These are phyloP conservation scores for Aspergillus indologenus DNA, from an alignment of 495 filamentous ascomycete species.

Conservation along the genomic window DNA sequence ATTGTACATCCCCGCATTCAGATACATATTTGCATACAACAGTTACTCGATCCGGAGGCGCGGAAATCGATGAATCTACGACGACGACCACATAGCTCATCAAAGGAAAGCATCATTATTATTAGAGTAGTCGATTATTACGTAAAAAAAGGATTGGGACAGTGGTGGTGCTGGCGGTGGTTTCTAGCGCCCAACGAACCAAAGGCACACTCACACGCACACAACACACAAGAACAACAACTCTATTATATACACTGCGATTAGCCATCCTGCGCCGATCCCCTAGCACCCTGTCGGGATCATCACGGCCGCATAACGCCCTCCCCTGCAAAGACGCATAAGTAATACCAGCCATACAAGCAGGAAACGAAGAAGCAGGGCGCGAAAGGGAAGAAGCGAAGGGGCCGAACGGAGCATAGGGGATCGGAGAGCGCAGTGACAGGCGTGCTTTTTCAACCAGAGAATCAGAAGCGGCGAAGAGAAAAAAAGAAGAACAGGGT, in stretches of 20 bases:
- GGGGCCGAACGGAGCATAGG: background rate
- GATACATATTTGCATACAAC: too few relatives aligned
- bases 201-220: constrained; percentile 20
- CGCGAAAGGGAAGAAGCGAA: background rate
- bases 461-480: background rate
- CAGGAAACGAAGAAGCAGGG: constrained; percentile 4
- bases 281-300: constrained; percentile 13
- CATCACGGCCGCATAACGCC: constrained; percentile 9
- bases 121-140: constrained; percentile 37
- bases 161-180: background rate
- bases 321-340: constrained; percentile 11
- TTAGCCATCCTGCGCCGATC: constrained; percentile 19
- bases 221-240: too few relatives aligned
- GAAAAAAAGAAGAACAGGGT: constrained; percentile 11
- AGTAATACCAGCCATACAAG: constrained; percentile 15
- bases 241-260: constrained; percentile 46
- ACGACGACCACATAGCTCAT: too few relatives aligned
- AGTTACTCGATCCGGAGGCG: too few relatives aligned
- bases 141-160: too few relatives aligned
- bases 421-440: background rate
- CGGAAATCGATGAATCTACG: too few relatives aligned
- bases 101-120: constrained; percentile 19
- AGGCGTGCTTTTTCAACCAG: constrained; percentile 17
- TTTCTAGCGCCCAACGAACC: constrained; percentile 36
- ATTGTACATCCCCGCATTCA: too few relatives aligned